Evolutionary conservation across 768 basidiomycete species (phyloP), one percentile per base, ranked within the genome.

Genomic region (Phallus indusiatus): DNA sequence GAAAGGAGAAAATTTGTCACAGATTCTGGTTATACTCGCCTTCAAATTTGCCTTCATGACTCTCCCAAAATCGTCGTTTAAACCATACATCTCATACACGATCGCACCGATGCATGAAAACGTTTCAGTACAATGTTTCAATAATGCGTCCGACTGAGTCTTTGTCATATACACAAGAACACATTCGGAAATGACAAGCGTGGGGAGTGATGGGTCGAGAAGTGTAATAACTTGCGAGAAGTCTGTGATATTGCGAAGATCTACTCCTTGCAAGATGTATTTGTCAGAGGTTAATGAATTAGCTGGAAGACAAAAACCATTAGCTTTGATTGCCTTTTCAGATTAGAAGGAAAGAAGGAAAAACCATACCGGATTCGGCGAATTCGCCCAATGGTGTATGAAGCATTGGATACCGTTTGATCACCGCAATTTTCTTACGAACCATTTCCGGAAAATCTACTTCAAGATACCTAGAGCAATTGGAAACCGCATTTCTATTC

Each of bases 1-100:
- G 47, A 8, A 56, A 34, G 6, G 50, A 37, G 22, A 51, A 33
- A 9, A 0, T 28, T 6, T 28, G n/a, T 55, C 54, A 11, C 54
- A 57, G 54, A 46, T 47, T 42, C 17, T 35, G 12, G 14, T 35
- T 34, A 59, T 33, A 63, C 74, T 60, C 63, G 90, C 94, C 76
- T 80, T 83, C 53, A 97, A 76, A 70, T 98, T 98, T 50, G 80
- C 81, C 58, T 86, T 73, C 94, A 99, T 97, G 20, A 98, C 89
- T 33, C 78, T 78, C n/a, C 95, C 96, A 72, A 98, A 98, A 0
- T 83, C 66, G 67, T 97, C 95, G 18, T 82, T 77, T 4, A 97
- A 74, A 1, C 85, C 87, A 67, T 91, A 94, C 89, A 97, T 97
- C 69, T 97, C 95, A 67, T 98, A 97, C 17, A 93, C 78, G 9